phyloP scores from a whole-genome alignment of 2,329 filamentous ascomycete genomes.

The Stachybotrys echinatus region DNA sequence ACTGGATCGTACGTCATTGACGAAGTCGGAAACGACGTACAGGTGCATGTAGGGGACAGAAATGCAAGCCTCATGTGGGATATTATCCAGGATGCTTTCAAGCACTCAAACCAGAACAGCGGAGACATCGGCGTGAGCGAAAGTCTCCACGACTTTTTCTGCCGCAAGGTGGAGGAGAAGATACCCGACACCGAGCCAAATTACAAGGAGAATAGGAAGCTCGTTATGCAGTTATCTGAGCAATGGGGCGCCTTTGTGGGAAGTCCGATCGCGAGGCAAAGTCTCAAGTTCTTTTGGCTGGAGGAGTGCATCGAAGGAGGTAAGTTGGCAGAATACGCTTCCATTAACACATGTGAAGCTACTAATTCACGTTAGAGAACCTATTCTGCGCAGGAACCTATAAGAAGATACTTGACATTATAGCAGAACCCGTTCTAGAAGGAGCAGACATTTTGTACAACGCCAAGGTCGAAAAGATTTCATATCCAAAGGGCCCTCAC shows the following conservation, averaged over 20 bases:
- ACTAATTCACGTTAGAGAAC: slow-evolving; percentile 39
- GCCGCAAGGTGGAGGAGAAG: slow-evolving; percentile 35
- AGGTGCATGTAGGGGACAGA: slow-evolving; percentile 36
- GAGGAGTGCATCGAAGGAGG: slow-evolving; percentile 73
- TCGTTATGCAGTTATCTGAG: slow-evolving; percentile 50
- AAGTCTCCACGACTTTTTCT: slow-evolving; percentile 52
- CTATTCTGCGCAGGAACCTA: slow-evolving; percentile 57
- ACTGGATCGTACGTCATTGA: slow-evolving; percentile 51
- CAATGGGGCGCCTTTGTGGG: slow-evolving; percentile 70
- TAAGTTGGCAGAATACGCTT: slow-evolving; percentile 23
- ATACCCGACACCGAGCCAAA: slow-evolving; percentile 38
- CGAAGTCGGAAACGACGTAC: slow-evolving; percentile 47
- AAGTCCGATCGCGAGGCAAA: slow-evolving; percentile 57
- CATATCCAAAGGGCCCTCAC: slow-evolving; percentile 15
- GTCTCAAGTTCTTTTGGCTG: slow-evolving; percentile 71
- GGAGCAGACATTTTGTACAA: slow-evolving; percentile 48
- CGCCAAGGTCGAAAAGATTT: slow-evolving; percentile 41
- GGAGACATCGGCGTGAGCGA: slow-evolving; percentile 38
- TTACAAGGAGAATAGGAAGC: slow-evolving; percentile 32
- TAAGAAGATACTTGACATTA: slow-evolving; percentile 48
- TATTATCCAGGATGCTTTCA: slow-evolving; percentile 63
- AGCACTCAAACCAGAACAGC: slow-evolving; percentile 54
- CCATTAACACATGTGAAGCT: neutral
- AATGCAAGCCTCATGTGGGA: slow-evolving; percentile 58
- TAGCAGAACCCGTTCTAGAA: slow-evolving; percentile 52